Evolutionary conservation across 1,284 basidiomycete species (phyloP).

Genomic region (Xerocomus nothofagi): DNA sequence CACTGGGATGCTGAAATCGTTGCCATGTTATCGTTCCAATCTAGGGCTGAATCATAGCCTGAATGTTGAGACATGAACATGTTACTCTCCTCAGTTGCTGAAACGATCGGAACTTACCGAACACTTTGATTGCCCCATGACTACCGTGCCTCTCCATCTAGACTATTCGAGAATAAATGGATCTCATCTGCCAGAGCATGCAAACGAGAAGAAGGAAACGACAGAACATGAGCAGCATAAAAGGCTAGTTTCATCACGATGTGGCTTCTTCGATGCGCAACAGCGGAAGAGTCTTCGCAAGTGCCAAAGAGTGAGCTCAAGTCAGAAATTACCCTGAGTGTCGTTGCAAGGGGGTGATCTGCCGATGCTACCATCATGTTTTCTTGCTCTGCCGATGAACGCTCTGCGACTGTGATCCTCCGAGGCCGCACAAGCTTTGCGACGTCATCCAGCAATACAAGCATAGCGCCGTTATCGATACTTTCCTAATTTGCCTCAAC

Average conservation of each 20-base stretch:
- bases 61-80: neutral
- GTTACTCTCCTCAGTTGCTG: neutral
- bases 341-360: slow-evolving; percentile 22
- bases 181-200: slow-evolving; percentile 46
- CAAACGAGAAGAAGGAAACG: slow-evolving; percentile 35
- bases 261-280: slow-evolving; percentile 9
- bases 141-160: slow-evolving; percentile 8
- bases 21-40: neutral
- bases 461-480: slow-evolving; percentile 47
- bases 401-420: slow-evolving; percentile 34
- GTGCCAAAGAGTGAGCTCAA: slow-evolving; percentile 22
- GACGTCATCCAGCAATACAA: slow-evolving; percentile 55
- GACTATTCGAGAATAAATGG: slow-evolving; percentile 23
- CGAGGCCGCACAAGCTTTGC: slow-evolving; percentile 49
- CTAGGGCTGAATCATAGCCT: neutral
- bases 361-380: neutral
- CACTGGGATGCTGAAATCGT: neutral
- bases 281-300: neutral
- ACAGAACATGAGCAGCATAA: slow-evolving; percentile 45
- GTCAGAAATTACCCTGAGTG: slow-evolving; percentile 32
- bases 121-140: neutral
- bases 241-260: slow-evolving; percentile 32
- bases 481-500: slow-evolving; percentile 39
- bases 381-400: slow-evolving; percentile 6
- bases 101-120: slow-evolving; percentile 5